Conservation (phyloP, 2,329 filamentous ascomycete species). For the Epichloe gansuensis region DNA sequence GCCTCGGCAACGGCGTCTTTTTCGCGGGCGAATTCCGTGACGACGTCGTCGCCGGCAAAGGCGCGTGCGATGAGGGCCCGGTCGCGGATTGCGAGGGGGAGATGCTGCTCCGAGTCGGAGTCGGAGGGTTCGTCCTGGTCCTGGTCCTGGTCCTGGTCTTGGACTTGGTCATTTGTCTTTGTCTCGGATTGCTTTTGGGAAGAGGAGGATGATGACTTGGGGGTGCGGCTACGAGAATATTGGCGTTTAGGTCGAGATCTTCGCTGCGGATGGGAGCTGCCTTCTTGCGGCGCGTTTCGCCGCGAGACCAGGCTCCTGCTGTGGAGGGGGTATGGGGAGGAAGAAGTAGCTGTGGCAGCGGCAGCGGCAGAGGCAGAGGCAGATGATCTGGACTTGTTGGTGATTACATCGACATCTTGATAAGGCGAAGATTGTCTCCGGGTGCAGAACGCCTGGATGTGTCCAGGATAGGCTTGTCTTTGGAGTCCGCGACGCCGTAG, state of each 20-base stretch:
- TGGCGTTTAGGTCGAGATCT: conserved; percentile 29
- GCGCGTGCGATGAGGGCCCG: conserved; percentile 64
- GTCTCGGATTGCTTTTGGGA: conserved; percentile 1
- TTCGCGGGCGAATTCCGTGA: conserved; percentile 67
- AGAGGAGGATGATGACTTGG: neutral
- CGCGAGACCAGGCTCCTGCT: conserved; percentile 30
- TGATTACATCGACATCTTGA: conserved; percentile 18
- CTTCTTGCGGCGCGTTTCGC: conserved; percentile 25
- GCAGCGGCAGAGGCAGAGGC: conserved; percentile 5
- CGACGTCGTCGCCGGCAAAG: conserved; percentile 82
- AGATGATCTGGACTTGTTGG: conserved; percentile 9
- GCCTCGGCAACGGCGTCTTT: conserved; percentile 60
- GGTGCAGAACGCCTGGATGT: conserved; percentile 14
- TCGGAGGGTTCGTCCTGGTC: conserved; percentile 12
- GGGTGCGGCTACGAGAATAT: conserved; percentile 17
- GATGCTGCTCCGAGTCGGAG: conserved; percentile 33
- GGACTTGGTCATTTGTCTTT: conserved; percentile 11
- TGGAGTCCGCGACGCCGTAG: conserved; percentile 40
- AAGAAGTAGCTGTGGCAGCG: conserved; percentile 5
- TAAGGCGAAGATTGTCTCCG: conserved; percentile 18
- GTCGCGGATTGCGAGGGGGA: conserved; percentile 47
- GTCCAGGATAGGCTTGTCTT: conserved; percentile 16
- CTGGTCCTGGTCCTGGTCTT: conserved; percentile 12
- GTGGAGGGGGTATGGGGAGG: conserved; percentile 16
- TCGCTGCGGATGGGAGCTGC: conserved; percentile 16